Evolutionary conservation across 345 rosid genomes (phyloP), one percentile per base, ranked within the genome.

Genomic region (Streptanthus diversifolius): DNA sequence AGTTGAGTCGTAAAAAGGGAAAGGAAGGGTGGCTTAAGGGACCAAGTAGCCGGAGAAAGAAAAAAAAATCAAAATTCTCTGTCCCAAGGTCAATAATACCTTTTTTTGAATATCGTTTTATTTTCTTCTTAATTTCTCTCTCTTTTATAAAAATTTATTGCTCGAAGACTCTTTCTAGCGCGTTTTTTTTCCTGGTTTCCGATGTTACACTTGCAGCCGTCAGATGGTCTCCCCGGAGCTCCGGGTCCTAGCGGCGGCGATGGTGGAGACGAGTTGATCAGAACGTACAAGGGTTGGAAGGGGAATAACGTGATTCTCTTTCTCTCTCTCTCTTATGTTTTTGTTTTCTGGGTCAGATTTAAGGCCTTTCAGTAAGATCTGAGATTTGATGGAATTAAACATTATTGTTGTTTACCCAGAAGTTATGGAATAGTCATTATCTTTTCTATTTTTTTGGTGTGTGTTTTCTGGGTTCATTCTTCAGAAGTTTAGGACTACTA

Each of bases 221-320:
- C 79, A 57, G 76, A 57, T 65, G 72, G 72, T 43, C 76, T 80
- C 44, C 63, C 77, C 12, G 63, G 68, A 71, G 62, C 73, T 52
- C 61, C 83, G 30, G 73, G 45, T 35, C 48, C 66, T 52, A 71
- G 37, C 53, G 79, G 78, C 66, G 83, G 56, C 17, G 83, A 56
- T 8, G 83, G 71, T 29, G 78, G 69, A 44, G 36, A 63, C 32
- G 83, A 71, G 78, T 72, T 78, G 77, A 76, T 78, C 70, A 87
- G 82, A 82, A 82, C 87, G 60, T 88, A 88, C 63, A 82, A 82
- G 73, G 87, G 84, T 11, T 90, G 97, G 97, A 85, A 88, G 80
- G 95, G 95, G 71, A 88, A 85, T 61, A 90, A 90, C 81, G 95
- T 88, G 77, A 88, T 52, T 8, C 52, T 36, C 64, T 13, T 44